A percentile compares a stretch with the other conserved stretches of the same genome.
Conservation (phyloP, 108 stramenopile genomes). For the Skeletonema tropicum region DNA sequence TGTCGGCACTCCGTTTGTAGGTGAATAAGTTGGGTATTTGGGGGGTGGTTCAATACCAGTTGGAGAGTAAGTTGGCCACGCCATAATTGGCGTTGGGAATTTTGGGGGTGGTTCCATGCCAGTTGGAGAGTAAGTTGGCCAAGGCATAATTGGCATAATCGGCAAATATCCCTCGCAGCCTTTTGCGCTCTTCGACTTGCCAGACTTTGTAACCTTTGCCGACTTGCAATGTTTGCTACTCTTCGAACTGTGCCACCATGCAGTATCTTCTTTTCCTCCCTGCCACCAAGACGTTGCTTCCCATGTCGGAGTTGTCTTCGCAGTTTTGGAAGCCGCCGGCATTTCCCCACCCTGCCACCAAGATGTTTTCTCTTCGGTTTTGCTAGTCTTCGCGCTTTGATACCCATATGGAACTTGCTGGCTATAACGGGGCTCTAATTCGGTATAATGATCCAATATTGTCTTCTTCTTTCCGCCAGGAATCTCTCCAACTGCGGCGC, state of each 20-base stretch:
- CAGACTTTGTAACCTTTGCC: not conserved
- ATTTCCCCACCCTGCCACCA: not conserved
- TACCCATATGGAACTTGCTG: not conserved
- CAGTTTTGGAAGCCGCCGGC: not conserved
- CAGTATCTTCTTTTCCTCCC: not conserved
- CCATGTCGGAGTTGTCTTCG: conserved; percentile 2
- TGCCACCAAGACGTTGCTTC: not conserved
- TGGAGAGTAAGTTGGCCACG: conserved; percentile 12
- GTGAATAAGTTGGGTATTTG: not conserved
- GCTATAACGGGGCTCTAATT: not conserved
- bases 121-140: conserved; percentile 15
- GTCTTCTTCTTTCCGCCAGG: conserved; percentile 25
- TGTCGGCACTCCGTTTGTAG: not conserved
- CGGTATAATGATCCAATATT: conserved; percentile 9
- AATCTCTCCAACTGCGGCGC: not conserved
- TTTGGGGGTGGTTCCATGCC: not conserved
- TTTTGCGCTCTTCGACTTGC: not conserved
- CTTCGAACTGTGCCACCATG: not conserved
- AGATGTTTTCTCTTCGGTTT: not conserved
- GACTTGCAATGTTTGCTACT: conserved; percentile 5
- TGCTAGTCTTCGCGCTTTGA: not conserved
- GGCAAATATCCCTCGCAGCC: conserved; percentile 1
- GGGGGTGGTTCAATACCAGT: not conserved
- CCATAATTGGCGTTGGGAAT: not conserved
- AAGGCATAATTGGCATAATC: not conserved